Conservation (phyloP, 140 eudicot genomes). For the Stevia rebaudiana region DNA sequence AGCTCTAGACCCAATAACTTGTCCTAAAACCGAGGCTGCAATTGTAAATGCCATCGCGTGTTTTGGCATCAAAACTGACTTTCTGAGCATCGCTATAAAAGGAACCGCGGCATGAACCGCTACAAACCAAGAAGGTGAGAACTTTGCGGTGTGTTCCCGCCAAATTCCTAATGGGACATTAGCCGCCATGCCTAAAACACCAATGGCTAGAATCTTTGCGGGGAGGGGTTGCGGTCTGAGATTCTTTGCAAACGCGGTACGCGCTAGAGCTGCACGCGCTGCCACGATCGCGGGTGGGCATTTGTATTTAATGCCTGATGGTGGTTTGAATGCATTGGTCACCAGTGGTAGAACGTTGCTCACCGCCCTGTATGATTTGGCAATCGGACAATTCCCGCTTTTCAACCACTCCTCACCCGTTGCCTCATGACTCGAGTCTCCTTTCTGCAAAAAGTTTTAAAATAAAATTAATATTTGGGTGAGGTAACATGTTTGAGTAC, state of each 20-base stretch:
- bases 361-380: slow-evolving; percentile 89
- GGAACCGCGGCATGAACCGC: slow-evolving; percentile 99
- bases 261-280: slow-evolving; percentile 75
- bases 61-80: slow-evolving; percentile 86
- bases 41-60: slow-evolving; percentile 93
- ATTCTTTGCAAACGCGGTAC: slow-evolving; percentile 84
- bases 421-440: slow-evolving; percentile 68
- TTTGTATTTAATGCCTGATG: slow-evolving; percentile 53
- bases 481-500: too few relatives aligned
- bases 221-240: slow-evolving; percentile 87
- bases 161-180: slow-evolving; percentile 74
- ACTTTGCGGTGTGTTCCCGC: slow-evolving; percentile 89
- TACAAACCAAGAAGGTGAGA: slow-evolving; percentile 88
- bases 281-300: slow-evolving; percentile 89
- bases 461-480: too few relatives aligned
- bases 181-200: slow-evolving; percentile 86
- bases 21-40: slow-evolving; percentile 89
- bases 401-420: slow-evolving; percentile 84
- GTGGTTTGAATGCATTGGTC: slow-evolving; percentile 81
- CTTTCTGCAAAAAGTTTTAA: slow-evolving; percentile 43
- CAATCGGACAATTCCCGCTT: slow-evolving; percentile 89
- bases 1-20: slow-evolving; percentile 96
- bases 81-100: slow-evolving; percentile 87
- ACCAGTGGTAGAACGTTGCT: slow-evolving; percentile 76
- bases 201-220: slow-evolving; percentile 67